Percentiles rank a stretch among this genome's conserved stretches.
These are phyloP conservation scores for Ogataea haglerorum DNA, from an alignment of 805 yeast genomes.

Conservation along the genomic window DNA sequence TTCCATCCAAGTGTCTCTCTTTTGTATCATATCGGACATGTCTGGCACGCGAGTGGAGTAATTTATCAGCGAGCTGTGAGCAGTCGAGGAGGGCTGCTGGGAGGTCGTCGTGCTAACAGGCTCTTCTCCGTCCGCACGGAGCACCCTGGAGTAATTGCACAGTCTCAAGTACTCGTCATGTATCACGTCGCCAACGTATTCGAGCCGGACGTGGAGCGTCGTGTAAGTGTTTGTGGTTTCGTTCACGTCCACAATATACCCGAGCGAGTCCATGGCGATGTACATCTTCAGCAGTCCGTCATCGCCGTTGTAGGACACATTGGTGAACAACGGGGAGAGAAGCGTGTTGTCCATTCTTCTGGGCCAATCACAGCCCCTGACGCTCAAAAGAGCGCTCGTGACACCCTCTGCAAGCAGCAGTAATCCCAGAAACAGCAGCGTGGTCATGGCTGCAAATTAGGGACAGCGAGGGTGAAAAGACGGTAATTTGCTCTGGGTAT, in stretches of 20 bases:
- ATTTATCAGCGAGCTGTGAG: not conserved
- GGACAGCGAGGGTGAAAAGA: too few species aligned
- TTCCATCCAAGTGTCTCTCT: not conserved
- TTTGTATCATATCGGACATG: not conserved
- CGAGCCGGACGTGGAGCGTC: conserved; percentile 43
- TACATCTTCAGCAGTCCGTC: conserved; percentile 15
- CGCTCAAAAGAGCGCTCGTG: conserved; percentile 17
- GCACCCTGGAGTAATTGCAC: conserved; percentile 33
- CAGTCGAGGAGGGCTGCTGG: not conserved
- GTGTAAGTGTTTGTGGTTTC: conserved; percentile 44
- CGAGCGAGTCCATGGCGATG: conserved; percentile 19
- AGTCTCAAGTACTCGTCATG: conserved; percentile 40
- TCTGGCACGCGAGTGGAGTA: not conserved
- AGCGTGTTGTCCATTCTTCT: not conserved
- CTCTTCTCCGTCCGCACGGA: not conserved
- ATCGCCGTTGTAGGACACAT: conserved; percentile 18
- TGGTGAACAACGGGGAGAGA: conserved; percentile 19
- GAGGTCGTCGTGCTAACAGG: not conserved
- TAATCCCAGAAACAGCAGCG: not conserved
- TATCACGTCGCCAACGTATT: conserved; percentile 41
- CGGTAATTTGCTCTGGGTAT: not conserved
- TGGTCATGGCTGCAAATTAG: not conserved
- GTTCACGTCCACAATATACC: conserved; percentile 41
- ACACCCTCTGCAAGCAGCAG: not conserved
- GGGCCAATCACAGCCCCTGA: conserved; percentile 5